phyloP scores from a whole-genome alignment of 306 rosid species.

The Fragaria vesca region DNA sequence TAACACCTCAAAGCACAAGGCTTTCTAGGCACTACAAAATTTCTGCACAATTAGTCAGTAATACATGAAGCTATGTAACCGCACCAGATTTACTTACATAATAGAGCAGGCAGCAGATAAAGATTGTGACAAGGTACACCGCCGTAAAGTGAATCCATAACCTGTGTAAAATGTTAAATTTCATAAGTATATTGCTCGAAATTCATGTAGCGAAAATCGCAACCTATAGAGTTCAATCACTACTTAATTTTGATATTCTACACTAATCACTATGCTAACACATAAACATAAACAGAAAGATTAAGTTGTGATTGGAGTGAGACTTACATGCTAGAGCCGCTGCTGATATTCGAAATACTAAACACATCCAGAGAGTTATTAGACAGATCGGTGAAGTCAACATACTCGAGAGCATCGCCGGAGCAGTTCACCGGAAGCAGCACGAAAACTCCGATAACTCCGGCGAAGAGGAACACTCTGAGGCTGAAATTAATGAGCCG shows the following conservation, averaged over 20 bases:
- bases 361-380: conserved; percentile 60
- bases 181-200: conserved; percentile 11
- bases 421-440: conserved; percentile 86
- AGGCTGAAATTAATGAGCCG: conserved; percentile 72
- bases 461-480: conserved; percentile 75
- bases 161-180: conserved; percentile 43
- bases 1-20: conserved; percentile 14
- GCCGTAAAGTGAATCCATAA: conserved; percentile 92
- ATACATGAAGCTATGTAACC: conserved; percentile 11
- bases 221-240: not conserved
- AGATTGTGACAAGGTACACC: conserved; percentile 74
- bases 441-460: conserved; percentile 72
- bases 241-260: not conserved
- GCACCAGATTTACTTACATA: conserved; percentile 50
- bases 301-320: not conserved
- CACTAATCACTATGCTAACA: not conserved
- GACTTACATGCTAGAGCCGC: conserved; percentile 46
- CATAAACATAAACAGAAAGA: not conserved
- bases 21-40: not conserved
- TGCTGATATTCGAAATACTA: conserved; percentile 51
- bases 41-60: conserved; percentile 7
- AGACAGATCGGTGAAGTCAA: conserved; percentile 46
- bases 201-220: conserved; percentile 10
- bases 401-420: conserved; percentile 52
- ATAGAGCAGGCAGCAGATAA: conserved; percentile 69